Conservation (phyloP, 257 asterid genomes). For the Eustoma russellianum region DNA sequence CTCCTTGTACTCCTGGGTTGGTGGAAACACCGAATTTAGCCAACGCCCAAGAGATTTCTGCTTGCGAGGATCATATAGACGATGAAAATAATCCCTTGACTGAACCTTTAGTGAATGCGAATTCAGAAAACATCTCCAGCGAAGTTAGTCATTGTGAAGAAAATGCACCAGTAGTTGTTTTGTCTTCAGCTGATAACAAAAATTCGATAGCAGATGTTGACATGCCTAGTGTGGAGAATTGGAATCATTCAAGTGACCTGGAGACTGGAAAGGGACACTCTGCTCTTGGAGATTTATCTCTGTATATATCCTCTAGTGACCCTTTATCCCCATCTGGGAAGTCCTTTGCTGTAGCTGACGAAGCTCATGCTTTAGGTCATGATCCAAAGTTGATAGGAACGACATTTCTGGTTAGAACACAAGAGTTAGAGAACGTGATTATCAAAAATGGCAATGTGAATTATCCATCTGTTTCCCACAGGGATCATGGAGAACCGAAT, state of each 20-base stretch:
- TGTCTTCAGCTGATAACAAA: constrained; percentile 23
- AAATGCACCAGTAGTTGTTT: constrained; percentile 29
- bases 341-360: constrained; percentile 22
- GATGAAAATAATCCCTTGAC: constrained; percentile 43
- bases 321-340: constrained; percentile 23
- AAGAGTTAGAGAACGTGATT: constrained; percentile 19
- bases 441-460: constrained; percentile 18
- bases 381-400: constrained; percentile 21
- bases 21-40: constrained; percentile 71
- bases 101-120: constrained; percentile 30
- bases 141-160: constrained; percentile 17
- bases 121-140: constrained; percentile 18
- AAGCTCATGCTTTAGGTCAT: constrained; percentile 16
- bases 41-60: constrained; percentile 69
- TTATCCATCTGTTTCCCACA: constrained; percentile 15
- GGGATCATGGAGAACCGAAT: constrained; percentile 18
- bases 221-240: constrained; percentile 29
- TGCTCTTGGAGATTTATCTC: constrained; percentile 17
- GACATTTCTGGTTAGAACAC: constrained; percentile 13
- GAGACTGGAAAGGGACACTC: constrained; percentile 25
- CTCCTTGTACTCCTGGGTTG: constrained; percentile 92
- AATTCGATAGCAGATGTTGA: constrained; percentile 26
- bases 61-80: constrained; percentile 74
- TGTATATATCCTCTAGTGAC: constrained; percentile 18
- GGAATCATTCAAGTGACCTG: constrained; percentile 26